phyloP scores from a whole-genome alignment of 2,329 filamentous ascomycete genomes.

The Venturia nashicola region DNA sequence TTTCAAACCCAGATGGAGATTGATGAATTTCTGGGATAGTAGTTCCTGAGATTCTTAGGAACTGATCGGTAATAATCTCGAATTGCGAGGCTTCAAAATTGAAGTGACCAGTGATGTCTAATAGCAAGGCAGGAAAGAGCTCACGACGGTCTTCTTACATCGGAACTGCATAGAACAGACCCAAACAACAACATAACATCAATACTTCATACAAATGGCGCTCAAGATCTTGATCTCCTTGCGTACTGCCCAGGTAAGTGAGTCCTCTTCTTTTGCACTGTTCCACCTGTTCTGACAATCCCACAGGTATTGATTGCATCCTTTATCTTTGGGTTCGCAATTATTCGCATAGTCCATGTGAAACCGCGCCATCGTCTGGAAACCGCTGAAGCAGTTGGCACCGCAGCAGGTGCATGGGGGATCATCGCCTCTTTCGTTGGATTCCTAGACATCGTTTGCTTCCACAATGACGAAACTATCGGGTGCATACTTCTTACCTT shows the following conservation, averaged over 20 bases:
- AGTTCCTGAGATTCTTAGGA: not conserved
- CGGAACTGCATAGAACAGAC: not conserved
- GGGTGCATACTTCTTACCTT: not conserved
- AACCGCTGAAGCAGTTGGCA: not conserved
- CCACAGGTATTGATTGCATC: not conserved
- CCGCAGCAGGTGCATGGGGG: not conserved
- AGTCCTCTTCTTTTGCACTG: not conserved
- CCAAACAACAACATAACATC: not conserved
- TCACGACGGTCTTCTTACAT: not conserved
- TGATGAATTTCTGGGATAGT: too few species aligned
- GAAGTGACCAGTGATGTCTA: not conserved
- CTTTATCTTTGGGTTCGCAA: not conserved
- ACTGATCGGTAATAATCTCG: not conserved
- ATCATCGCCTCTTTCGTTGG: not conserved
- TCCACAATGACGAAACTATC: not conserved
- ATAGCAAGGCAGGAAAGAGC: not conserved
- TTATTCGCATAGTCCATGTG: not conserved
- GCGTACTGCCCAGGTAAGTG: not conserved
- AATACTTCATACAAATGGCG: not conserved
- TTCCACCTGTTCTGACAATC: not conserved
- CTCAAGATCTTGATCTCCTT: not conserved
- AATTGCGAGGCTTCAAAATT: not conserved
- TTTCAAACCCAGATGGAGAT: too few species aligned
- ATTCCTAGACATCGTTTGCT: not conserved
- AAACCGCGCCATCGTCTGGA: not conserved